phyloP scores from a whole-genome alignment of 257 asterid genomes.

The Solanum arcanum region DNA sequence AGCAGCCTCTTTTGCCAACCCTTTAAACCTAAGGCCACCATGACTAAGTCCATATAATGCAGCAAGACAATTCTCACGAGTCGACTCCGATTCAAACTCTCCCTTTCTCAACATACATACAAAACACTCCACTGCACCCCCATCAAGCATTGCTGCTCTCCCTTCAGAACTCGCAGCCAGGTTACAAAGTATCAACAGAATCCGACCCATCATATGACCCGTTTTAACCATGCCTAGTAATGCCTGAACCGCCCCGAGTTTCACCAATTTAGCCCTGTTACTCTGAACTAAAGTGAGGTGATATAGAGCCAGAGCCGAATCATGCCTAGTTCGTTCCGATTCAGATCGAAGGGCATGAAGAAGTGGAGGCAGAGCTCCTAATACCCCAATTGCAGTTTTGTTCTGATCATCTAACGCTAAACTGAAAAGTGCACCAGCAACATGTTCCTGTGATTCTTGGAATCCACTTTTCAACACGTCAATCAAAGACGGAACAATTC shows the following conservation, averaged over 20 bases:
- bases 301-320: constrained; percentile 73
- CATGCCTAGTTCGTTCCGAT: constrained; percentile 76
- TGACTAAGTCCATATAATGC: constrained; percentile 70
- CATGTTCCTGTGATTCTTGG: constrained; percentile 80
- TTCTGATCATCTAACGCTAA: constrained; percentile 77
- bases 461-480: constrained; percentile 55
- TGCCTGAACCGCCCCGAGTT: constrained; percentile 58
- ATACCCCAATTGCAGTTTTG: constrained; percentile 81
- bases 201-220: constrained; percentile 57
- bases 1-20: constrained; percentile 78
- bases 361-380: constrained; percentile 85
- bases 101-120: constrained; percentile 30
- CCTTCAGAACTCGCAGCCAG: constrained; percentile 70
- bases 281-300: constrained; percentile 77
- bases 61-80: constrained; percentile 52
- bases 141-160: constrained; percentile 69
- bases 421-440: constrained; percentile 88
- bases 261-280: constrained; percentile 70
- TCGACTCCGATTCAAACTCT: constrained; percentile 34
- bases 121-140: constrained; percentile 51
- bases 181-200: constrained; percentile 51
- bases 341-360: constrained; percentile 65
- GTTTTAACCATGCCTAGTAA: constrained; percentile 57
- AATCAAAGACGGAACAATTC: constrained; percentile 71
- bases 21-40: constrained; percentile 90